These are phyloP conservation scores for Monosporascus sp. DNA, from an alignment of 2,329 filamentous ascomycete genomes.

Conservation along the genomic window DNA sequence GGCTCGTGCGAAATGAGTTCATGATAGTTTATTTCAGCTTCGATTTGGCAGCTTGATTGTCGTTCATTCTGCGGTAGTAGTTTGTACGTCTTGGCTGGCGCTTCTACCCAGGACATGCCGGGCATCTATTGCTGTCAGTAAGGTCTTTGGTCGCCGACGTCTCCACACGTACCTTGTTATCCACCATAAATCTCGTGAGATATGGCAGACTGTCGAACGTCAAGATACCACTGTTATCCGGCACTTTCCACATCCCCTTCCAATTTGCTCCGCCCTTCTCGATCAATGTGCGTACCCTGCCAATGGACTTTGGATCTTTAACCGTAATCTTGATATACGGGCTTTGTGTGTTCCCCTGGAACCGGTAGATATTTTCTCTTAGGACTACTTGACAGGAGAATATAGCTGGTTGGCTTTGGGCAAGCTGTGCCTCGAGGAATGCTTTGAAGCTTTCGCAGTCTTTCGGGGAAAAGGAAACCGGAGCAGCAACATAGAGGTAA, in stretches of 20 bases:
- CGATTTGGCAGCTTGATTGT: constrained; percentile 94
- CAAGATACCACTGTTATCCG: constrained; percentile 61
- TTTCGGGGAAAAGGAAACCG: constrained; percentile 69
- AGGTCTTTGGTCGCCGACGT: neutral
- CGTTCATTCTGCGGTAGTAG: constrained; percentile 61
- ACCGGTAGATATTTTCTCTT: constrained; percentile 88
- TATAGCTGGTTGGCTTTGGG: constrained; percentile 68
- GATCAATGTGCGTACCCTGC: constrained; percentile 68
- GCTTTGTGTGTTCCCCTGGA: constrained; percentile 86
- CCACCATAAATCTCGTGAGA: constrained; percentile 94
- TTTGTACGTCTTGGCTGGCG: constrained; percentile 66
- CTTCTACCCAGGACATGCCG: constrained; percentile 98
- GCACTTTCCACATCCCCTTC: constrained; percentile 79
- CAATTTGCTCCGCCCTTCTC: constrained; percentile 78
- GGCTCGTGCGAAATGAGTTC: constrained; percentile 84
- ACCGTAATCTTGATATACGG: constrained; percentile 93
- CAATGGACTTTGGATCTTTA: constrained; percentile 80
- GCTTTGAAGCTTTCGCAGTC: constrained; percentile 76
- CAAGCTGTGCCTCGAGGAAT: constrained; percentile 75
- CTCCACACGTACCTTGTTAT: constrained; percentile 63
- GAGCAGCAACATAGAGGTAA: constrained; percentile 90
- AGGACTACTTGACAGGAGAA: constrained; percentile 77
- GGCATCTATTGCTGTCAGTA: constrained; percentile 53
- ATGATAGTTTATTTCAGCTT: constrained; percentile 76
- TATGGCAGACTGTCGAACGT: constrained; percentile 98